Evolutionary conservation across 1,284 basidiomycete species (phyloP).

Genomic region (Moesziomyces sp.): DNA sequence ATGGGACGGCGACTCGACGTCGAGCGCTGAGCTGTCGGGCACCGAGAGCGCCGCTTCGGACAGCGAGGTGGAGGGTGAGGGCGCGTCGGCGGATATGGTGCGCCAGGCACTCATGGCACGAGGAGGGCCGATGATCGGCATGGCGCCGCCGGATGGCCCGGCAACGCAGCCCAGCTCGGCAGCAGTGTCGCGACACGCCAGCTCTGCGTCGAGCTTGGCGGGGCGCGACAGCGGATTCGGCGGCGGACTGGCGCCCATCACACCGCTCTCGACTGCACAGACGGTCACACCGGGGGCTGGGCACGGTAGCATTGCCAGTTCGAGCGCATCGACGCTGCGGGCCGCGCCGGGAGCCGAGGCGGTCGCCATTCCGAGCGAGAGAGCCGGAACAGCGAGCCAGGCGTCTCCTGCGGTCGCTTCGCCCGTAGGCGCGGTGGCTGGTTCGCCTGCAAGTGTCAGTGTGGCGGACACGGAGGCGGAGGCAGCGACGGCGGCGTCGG

Average conservation of each 20-base stretch:
- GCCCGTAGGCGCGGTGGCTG: slow-evolving; percentile 6
- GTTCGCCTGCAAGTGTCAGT: slow-evolving; percentile 5
- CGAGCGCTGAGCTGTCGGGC: slow-evolving; percentile 37
- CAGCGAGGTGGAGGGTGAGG: slow-evolving; percentile 38
- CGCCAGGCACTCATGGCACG: slow-evolving; percentile 41
- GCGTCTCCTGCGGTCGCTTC: slow-evolving; percentile 1
- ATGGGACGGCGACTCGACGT: slow-evolving; percentile 41
- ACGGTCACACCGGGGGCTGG: slow-evolving; percentile 3
- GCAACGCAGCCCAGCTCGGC: slow-evolving; percentile 32
- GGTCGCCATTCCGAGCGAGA: neutral
- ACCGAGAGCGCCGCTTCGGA: slow-evolving; percentile 37
- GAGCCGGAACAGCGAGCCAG: neutral
- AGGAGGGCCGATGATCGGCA: slow-evolving; percentile 36
- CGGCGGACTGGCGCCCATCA: slow-evolving; percentile 29
- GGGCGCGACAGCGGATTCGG: slow-evolving; percentile 30
- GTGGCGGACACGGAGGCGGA: slow-evolving; percentile 21
- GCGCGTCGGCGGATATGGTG: slow-evolving; percentile 40
- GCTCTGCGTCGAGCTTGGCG: slow-evolving; percentile 22
- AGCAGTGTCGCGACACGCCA: slow-evolving; percentile 25
- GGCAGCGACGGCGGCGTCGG: slow-evolving; percentile 22
- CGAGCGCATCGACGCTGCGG: slow-evolving; percentile 30
- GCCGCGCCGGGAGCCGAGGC: slow-evolving; percentile 6
- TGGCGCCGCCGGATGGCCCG: slow-evolving; percentile 30
- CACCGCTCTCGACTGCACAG: slow-evolving; percentile 8
- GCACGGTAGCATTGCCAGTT: slow-evolving; percentile 37